A percentile compares a stretch with the other conserved stretches of the same genome.
Conservation (phyloP, 331 rosid genomes). For the Quercus phellos region DNA sequence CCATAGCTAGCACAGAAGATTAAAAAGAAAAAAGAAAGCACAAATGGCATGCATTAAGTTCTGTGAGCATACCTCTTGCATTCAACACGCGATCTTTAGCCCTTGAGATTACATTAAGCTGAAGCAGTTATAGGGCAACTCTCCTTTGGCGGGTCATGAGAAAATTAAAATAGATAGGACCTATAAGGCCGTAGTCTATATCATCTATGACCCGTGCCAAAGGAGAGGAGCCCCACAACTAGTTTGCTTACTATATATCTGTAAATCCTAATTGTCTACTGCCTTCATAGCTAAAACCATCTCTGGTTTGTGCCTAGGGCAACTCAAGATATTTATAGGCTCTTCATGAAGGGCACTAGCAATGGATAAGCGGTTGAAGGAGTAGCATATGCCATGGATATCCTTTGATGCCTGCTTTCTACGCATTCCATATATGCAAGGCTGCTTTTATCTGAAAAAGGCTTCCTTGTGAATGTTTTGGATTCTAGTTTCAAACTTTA, state of each 20-base stretch:
- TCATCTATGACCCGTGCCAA: constrained; percentile 26
- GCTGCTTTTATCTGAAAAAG: not conserved
- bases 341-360: not conserved
- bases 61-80: constrained; percentile 2
- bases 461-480: not conserved
- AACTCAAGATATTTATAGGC: constrained; percentile 17
- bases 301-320: not conserved
- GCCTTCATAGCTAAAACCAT: not conserved
- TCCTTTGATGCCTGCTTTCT: constrained; percentile 20
- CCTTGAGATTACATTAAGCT: constrained; percentile 15
- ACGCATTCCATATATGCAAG: constrained; percentile 5
- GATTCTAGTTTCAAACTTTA: not conserved
- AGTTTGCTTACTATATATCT: constrained; percentile 22
- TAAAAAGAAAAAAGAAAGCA: not conserved
- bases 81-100: not conserved
- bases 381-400: constrained; percentile 33
- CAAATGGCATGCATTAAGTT: not conserved
- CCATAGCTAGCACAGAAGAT: too few species aligned
- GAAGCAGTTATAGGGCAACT: constrained; percentile 50
- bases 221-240: constrained; percentile 47
- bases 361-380: not conserved
- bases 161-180: not conserved
- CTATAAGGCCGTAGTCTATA: not conserved
- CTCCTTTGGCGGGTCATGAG: constrained; percentile 48
- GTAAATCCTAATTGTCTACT: not conserved